These are phyloP conservation scores for Puccinia coronata DNA, from an alignment of 1,284 basidiomycete genomes.

Conservation along the genomic window DNA sequence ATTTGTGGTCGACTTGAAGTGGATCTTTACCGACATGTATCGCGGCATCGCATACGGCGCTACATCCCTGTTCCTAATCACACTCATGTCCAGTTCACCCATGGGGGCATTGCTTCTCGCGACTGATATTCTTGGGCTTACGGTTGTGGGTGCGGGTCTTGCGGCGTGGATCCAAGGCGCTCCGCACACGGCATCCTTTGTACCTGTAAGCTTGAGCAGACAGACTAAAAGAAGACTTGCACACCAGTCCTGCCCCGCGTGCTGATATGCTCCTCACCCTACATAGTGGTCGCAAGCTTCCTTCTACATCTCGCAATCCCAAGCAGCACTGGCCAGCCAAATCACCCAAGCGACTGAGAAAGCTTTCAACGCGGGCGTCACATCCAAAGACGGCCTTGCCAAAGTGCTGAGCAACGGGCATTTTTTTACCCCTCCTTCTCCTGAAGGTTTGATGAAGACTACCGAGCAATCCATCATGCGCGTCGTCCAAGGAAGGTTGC, in stretches of 20 bases:
- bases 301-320: constrained; percentile 38
- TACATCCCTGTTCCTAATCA: constrained; percentile 8
- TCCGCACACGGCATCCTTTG: constrained; percentile 28
- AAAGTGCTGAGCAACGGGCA: constrained; percentile 4
- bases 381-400: constrained; percentile 21
- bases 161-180: constrained; percentile 41
- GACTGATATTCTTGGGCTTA: background rate
- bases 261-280: too few species aligned
- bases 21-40: constrained; percentile 38
- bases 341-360: constrained; percentile 22
- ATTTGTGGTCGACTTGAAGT: constrained; percentile 35
- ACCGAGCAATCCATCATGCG: constrained; percentile 30
- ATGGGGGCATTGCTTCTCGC: background rate
- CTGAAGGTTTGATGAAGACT: constrained; percentile 38
- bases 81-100: background rate
- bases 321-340: background rate
- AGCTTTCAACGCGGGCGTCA: constrained; percentile 16
- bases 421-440: constrained; percentile 19
- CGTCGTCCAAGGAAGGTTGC: constrained; percentile 30
- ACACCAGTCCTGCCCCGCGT: too few species aligned
- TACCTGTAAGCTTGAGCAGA: background rate
- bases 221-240: too few species aligned
- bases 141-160: constrained; percentile 23
- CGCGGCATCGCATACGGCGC: constrained; percentile 41
- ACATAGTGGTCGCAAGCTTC: constrained; percentile 41